Conservation (phyloP, 352 stramenopile genomes). For the Globisporangium mamillatum region DNA sequence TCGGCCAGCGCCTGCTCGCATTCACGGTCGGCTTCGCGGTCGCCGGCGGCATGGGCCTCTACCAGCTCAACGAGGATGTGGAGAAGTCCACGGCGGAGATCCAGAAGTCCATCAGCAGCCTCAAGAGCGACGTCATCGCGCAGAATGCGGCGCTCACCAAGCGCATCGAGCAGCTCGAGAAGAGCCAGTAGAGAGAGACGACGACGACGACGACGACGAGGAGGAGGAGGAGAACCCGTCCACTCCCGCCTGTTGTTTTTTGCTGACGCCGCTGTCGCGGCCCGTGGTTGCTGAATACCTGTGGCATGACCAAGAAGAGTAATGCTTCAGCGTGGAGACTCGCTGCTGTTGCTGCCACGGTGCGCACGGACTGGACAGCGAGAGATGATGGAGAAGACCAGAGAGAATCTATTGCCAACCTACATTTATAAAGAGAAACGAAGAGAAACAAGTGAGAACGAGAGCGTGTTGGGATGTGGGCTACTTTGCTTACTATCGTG, state of each 20-base stretch:
- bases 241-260: neutral
- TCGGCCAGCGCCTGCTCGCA: constrained; percentile 65
- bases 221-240: neutral
- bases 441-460: neutral
- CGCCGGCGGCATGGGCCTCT: constrained; percentile 60
- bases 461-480: neutral
- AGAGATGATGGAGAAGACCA: neutral
- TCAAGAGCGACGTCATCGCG: constrained; percentile 69
- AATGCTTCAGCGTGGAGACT: neutral
- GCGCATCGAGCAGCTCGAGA: constrained; percentile 74
- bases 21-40: constrained; percentile 70
- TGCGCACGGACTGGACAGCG: neutral
- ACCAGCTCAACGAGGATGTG: constrained; percentile 70
- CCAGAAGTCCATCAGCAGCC: constrained; percentile 51
- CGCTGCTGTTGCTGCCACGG: neutral
- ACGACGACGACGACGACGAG: constrained; percentile 14
- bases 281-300: neutral
- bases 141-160: constrained; percentile 71
- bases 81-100: constrained; percentile 70
- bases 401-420: neutral
- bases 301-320: neutral
- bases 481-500: neutral
- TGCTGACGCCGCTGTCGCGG: neutral
- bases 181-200: constrained; percentile 41
- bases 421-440: constrained; percentile 8